Evolutionary conservation across 164 flowering plant species (phyloP), one percentile per base, ranked within the genome.

Genomic region (Piper longum): DNA sequence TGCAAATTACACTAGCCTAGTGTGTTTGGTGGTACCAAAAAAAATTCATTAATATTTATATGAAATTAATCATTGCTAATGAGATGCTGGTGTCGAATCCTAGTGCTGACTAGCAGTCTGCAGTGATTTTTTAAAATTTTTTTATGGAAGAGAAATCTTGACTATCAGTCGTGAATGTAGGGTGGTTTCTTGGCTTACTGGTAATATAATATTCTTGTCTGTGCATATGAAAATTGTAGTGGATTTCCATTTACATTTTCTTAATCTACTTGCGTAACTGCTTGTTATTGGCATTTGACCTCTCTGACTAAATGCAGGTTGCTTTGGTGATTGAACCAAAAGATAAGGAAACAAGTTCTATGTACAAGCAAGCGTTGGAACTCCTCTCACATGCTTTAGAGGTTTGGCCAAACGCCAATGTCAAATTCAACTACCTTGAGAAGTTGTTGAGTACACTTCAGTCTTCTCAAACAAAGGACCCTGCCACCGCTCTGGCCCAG

Each of bases 401-500:
- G 74, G 99, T 91, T 73, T 95, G 99, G 99, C 98, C 99, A 52
- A 91, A 78, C 75, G 98, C 96, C 45, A 95, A 95, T 81, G 98
- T 95, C 40, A 95, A 95, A 71, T 95, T 95, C 70, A 95, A 87
- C 74, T 95, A 95, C 75, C 77, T 95, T 12, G 99, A 95, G 72
- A 95, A 91, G 79, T 79, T 95, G 75, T 82, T 95, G 43, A 87
- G 86, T 73, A 89, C 84, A 6, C 91, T 95, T 96, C 96, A 91
- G 71, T 92, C 97, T 72, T 83, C 99, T 76, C 97, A 91, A 72
- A 76, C 96, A 18, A 90, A 90, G 76, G 99, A 95, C 71, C 99
- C 98, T 65, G 85, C 99, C 56, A 89, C 96, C 48, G 96, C 99
- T 56, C 91, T 95, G 64, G 93, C 98, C 26, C 99, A 95, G 80